A percentile compares a stretch with the other conserved stretches of the same genome.
phyloP scores from a whole-genome alignment of 1,284 basidiomycete genomes.

The Boletus smithii region DNA sequence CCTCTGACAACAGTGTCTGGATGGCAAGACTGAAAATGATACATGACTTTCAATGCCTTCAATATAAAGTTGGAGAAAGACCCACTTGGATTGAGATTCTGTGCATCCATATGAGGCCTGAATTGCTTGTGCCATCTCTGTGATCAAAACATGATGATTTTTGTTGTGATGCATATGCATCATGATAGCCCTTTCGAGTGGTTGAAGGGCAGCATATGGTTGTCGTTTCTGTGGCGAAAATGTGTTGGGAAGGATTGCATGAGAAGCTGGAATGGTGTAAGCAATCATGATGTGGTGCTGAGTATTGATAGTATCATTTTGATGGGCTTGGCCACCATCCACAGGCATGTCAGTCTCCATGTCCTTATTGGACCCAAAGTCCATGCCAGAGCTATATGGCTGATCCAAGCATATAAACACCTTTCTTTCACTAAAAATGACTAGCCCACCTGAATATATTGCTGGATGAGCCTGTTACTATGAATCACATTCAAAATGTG shows the following conservation, averaged over 20 bases:
- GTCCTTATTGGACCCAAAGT: background rate
- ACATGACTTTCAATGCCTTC: constrained; percentile 5
- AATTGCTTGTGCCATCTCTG: constrained; percentile 18
- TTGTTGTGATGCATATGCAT: constrained; percentile 17
- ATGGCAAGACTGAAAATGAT: constrained; percentile 18
- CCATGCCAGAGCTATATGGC: constrained; percentile 1
- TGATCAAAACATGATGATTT: constrained; percentile 5
- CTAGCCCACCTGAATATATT: constrained; percentile 12
- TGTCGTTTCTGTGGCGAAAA: constrained; percentile 24
- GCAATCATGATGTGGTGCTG: background rate
- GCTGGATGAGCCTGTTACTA: constrained; percentile 5
- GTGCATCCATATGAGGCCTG: constrained; percentile 17
- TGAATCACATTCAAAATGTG: constrained; percentile 26
- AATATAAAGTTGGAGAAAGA: background rate
- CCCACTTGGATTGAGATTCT: constrained; percentile 23
- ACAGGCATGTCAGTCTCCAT: background rate
- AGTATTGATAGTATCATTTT: background rate
- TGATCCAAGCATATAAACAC: constrained; percentile 3
- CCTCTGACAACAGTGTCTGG: constrained; percentile 25
- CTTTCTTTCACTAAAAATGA: background rate
- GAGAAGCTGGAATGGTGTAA: background rate
- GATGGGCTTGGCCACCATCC: background rate
- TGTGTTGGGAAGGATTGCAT: constrained; percentile 11
- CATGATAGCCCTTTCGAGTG: constrained; percentile 23
- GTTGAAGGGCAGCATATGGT: constrained; percentile 19